A percentile compares a stretch with the other conserved stretches of the same genome.
These are phyloP conservation scores for Scytalidium lignicola DNA, from an alignment of 2,329 filamentous ascomycete genomes.

Conservation along the genomic window DNA sequence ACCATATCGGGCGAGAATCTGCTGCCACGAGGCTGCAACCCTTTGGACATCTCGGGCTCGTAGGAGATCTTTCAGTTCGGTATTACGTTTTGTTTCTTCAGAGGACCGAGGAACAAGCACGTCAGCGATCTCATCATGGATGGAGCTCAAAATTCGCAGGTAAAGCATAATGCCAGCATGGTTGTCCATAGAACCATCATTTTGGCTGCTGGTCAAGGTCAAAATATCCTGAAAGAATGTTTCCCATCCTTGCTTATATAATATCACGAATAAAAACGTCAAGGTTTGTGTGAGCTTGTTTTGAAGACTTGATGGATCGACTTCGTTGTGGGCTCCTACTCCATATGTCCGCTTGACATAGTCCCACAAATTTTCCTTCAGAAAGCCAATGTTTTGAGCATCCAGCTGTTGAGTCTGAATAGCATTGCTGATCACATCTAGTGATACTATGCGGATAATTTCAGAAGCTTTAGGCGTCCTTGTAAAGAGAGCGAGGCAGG, in stretches of 20 bases:
- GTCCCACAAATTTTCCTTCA: slow-evolving; percentile 75
- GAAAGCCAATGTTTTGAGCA: slow-evolving; percentile 61
- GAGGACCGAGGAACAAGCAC: slow-evolving; percentile 75
- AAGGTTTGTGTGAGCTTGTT: slow-evolving; percentile 97
- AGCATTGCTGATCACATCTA: slow-evolving; percentile 91
- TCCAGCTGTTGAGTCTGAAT: slow-evolving; percentile 77
- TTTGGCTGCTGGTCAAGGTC: slow-evolving; percentile 60
- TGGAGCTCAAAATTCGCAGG: slow-evolving; percentile 78
- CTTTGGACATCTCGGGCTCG: slow-evolving; percentile 82
- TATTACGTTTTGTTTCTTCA: slow-evolving; percentile 78
- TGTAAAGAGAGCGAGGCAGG: slow-evolving; percentile 81
- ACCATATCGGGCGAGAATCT: slow-evolving; percentile 69
- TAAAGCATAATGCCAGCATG: slow-evolving; percentile 76
- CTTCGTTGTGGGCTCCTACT: slow-evolving; percentile 42
- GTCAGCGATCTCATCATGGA: slow-evolving; percentile 97
- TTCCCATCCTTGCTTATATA: slow-evolving; percentile 84
- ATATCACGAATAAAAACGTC: slow-evolving; percentile 83
- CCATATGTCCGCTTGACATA: slow-evolving; percentile 77
- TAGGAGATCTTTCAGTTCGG: slow-evolving; percentile 84
- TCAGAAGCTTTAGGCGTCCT: slow-evolving; percentile 71
- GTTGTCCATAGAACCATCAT: slow-evolving; percentile 62
- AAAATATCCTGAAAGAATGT: slow-evolving; percentile 89
- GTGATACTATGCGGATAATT: slow-evolving; percentile 79
- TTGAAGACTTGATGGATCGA: slow-evolving; percentile 75
- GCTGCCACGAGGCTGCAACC: slow-evolving; percentile 85